These are phyloP conservation scores for Neurospora sp. DNA, from an alignment of 2,329 filamentous ascomycete species.

Conservation along the genomic window DNA sequence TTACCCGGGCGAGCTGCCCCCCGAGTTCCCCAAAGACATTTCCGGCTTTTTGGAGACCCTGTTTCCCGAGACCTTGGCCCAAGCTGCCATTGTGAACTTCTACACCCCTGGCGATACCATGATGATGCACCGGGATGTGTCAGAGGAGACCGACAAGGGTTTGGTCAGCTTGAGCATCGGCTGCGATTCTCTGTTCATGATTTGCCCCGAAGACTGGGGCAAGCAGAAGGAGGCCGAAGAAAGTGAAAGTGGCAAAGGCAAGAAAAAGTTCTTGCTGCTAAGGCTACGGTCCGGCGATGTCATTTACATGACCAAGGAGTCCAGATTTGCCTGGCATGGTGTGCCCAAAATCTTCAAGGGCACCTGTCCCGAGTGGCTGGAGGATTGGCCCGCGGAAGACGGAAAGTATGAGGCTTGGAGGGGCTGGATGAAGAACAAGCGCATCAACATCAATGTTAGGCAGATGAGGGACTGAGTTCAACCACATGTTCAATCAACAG, in stretches of 20 bases:
- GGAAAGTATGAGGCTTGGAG: conserved; percentile 57
- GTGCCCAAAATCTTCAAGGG: conserved; percentile 75
- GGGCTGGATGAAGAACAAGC: conserved; percentile 81
- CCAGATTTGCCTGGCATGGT: conserved; percentile 89
- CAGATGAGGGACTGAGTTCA: conserved; percentile 59
- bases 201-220: conserved; percentile 50
- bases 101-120: conserved; percentile 87
- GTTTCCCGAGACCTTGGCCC: conserved; percentile 68
- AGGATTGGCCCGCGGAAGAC: conserved; percentile 61
- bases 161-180: conserved; percentile 82
- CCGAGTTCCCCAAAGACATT: conserved; percentile 66
- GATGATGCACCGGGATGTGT: conserved; percentile 88
- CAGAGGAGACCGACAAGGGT: conserved; percentile 68
- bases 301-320: conserved; percentile 75
- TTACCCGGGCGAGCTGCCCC: conserved; percentile 62
- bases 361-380: conserved; percentile 69
- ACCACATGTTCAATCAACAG: neutral
- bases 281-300: conserved; percentile 76
- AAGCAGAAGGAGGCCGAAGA: conserved; percentile 11
- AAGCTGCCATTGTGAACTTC: conserved; percentile 90
- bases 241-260: neutral
- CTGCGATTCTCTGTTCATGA: conserved; percentile 83
- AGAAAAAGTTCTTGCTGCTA: conserved; percentile 47
- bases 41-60: conserved; percentile 55
- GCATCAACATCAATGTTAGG: conserved; percentile 85